Evolutionary conservation across 2,329 filamentous ascomycete genomes (phyloP), one percentile per base, ranked within the genome.

Genomic region (Aspergillus terreus): DNA sequence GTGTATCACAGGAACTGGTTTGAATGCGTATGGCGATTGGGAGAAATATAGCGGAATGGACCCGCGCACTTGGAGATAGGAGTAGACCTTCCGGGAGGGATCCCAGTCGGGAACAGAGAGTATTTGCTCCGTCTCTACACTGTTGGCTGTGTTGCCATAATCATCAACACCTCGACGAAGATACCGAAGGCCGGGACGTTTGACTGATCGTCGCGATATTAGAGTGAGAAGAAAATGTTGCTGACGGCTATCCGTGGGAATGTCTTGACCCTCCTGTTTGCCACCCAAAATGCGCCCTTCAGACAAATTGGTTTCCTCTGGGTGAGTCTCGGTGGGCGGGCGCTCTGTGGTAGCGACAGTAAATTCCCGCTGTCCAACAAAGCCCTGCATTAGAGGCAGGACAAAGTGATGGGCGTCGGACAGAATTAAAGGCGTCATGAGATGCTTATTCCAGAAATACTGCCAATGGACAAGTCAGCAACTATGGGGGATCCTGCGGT

Each of bases 21-120:
- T 96, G 59, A 97, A 83, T 9, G 90, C 91, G 69, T 96, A 97
- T 0, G 92, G 92, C 0, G 88, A 90, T 64, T 99, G 94, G 0
- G 92, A 95, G 67, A 96, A 99, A 75, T 94, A 97, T 0, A 97
- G 72, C 0, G 94, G 94, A 57, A 97, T 95, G 19, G 92, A 96
- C 6, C 92, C 92, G 57, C 94, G 83, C 21, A 91, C 78, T 67
- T 99, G 94, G 3, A 95, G 75, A 61, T 96, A 95, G 0, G 91
- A 96, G 68, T 90, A 88, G 2, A 86, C 78, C 58, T 83, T 89
- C 11, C 73, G 68, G 11, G 78, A 72, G 0, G 78, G 66, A 15
- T 84, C 78, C 84, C 88, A 92, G 1, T 78, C 78, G 2, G 84
- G 76, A 0, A 82, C 81, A 0, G 90, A 94, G 2, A 99, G 78